Evolutionary conservation across 345 rosid species (phyloP).

Genomic region (Bruguiera sexangula): DNA sequence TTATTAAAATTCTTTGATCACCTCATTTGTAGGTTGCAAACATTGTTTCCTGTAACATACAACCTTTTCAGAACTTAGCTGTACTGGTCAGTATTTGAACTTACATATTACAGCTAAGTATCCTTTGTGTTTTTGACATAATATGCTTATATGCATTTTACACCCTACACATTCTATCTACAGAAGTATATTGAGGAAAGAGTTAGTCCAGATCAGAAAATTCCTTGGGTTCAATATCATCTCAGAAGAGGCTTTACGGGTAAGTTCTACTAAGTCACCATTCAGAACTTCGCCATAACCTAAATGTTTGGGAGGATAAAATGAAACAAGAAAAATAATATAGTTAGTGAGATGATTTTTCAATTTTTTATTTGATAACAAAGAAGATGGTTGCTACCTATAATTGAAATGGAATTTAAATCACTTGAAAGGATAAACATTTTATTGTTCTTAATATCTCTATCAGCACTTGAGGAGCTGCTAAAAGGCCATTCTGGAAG

Average conservation of each 20-base stretch:
- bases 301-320: too few species aligned
- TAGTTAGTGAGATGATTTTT: too few species aligned
- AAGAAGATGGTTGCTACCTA: neutral
- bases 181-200: slow-evolving; percentile 63
- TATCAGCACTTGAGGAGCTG: slow-evolving; percentile 70
- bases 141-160: neutral
- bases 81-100: slow-evolving; percentile 44
- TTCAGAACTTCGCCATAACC: too few species aligned
- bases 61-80: slow-evolving; percentile 67
- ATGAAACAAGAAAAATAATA: too few species aligned
- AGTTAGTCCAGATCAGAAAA: slow-evolving; percentile 42
- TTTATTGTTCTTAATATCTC: slow-evolving; percentile 11
- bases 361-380: too few species aligned
- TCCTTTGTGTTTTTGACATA: neutral
- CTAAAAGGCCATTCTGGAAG: slow-evolving; percentile 56
- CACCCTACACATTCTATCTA: neutral
- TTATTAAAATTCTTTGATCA: neutral
- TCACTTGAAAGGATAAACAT: neutral
- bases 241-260: slow-evolving; percentile 74
- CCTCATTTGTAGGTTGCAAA: slow-evolving; percentile 52
- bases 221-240: slow-evolving; percentile 48
- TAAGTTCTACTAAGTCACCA: slow-evolving; percentile 14
- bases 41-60: slow-evolving; percentile 73
- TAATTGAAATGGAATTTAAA: too few species aligned
- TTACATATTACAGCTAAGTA: neutral